Percentiles rank a stretch among this genome's conserved stretches.
These are phyloP conservation scores for Brassica cretica DNA, from an alignment of 345 rosid genomes.

Conservation along the genomic window DNA sequence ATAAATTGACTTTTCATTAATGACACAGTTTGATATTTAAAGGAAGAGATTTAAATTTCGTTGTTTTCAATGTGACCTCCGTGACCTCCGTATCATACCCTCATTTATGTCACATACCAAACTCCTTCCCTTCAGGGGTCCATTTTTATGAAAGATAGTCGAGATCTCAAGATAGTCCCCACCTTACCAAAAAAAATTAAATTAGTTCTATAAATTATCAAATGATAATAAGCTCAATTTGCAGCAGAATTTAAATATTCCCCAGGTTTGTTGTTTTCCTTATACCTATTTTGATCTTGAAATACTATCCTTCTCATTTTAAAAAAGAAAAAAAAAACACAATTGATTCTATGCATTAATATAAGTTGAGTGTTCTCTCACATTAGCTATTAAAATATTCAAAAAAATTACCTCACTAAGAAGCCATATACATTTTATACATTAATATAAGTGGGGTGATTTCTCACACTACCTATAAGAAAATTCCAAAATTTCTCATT, in stretches of 20 bases:
- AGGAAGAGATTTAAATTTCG: not conserved
- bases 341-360: not conserved
- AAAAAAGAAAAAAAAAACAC: not conserved
- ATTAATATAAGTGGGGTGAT: not conserved
- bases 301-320: not conserved
- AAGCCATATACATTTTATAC: not conserved
- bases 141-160: conserved; percentile 17
- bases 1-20: conserved; percentile 29
- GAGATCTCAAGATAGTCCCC: conserved; percentile 16
- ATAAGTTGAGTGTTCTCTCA: not conserved
- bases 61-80: not conserved
- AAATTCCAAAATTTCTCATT: not conserved
- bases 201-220: not conserved
- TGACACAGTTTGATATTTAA: conserved; percentile 18
- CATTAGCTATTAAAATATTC: not conserved
- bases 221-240: conserved; percentile 12
- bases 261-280: conserved; percentile 9
- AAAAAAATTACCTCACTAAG: not conserved
- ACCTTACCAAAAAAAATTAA: not conserved
- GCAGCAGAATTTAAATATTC: conserved; percentile 14
- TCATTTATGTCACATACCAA: conserved; percentile 40
- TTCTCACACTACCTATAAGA: not conserved
- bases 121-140: conserved; percentile 28
- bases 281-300: not conserved
- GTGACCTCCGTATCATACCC: not conserved